Conservation (phyloP, 2,329 filamentous ascomycete genomes). For the Didymella arachidicola region DNA sequence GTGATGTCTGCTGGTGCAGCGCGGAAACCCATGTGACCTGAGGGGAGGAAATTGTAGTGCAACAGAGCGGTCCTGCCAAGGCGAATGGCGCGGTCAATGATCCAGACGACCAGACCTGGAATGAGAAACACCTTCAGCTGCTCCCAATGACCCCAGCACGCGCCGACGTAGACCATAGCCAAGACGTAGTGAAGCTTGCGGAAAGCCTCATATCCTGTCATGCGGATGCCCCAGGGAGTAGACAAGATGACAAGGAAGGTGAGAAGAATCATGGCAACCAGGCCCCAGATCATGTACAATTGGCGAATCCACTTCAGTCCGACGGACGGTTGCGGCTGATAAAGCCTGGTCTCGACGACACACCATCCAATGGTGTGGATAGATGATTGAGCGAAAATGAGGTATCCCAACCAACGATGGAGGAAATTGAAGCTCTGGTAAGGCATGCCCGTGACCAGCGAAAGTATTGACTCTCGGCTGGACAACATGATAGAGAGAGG, state of each 20-base stretch:
- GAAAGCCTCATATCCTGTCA: conserved; percentile 80
- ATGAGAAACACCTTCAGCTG: conserved; percentile 56
- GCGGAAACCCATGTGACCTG: conserved; percentile 43
- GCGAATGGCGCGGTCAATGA: conserved; percentile 68
- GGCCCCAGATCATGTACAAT: conserved; percentile 75
- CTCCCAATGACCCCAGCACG: conserved; percentile 78
- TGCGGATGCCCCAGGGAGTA: conserved; percentile 65
- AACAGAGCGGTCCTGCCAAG: conserved; percentile 66
- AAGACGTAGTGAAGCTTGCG: conserved; percentile 76
- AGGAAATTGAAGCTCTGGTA: conserved; percentile 69
- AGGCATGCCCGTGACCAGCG: conserved; percentile 73
- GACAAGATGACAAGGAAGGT: conserved; percentile 68
- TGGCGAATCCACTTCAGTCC: conserved; percentile 67
- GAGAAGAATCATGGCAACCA: conserved; percentile 72
- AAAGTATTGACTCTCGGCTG: conserved; percentile 74
- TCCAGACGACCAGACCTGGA: conserved; percentile 69
- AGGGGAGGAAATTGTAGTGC: conserved; percentile 58
- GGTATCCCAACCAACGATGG: conserved; percentile 71
- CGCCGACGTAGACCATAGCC: conserved; percentile 76
- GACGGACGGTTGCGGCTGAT: conserved; percentile 73
- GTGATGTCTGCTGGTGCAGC: conserved; percentile 37
- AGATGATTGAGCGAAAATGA: conserved; percentile 72
- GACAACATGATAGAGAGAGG: conserved; percentile 72
- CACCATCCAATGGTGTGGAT: conserved; percentile 77
- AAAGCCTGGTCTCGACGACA: conserved; percentile 70